Evolutionary conservation across 2,329 filamentous ascomycete genomes (phyloP).

Genomic region (Fusarium solani-melongenae): DNA sequence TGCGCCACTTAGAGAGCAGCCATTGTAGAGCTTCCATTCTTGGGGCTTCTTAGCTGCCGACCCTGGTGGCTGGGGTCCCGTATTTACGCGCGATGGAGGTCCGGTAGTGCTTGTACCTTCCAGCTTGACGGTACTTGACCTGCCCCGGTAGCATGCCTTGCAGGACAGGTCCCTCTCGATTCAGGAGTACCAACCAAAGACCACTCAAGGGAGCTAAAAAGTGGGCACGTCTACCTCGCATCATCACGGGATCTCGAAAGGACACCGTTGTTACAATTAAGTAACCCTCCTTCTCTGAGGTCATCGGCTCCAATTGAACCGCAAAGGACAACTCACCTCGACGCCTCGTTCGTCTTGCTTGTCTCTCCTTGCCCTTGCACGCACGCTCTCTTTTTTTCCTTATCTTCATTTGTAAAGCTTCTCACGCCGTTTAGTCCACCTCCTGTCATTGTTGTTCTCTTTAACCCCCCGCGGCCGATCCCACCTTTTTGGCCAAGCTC

Average conservation of each 20-base stretch:
- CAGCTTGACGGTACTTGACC: slow-evolving; percentile 6
- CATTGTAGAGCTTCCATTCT: slow-evolving; percentile 35
- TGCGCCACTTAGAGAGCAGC: slow-evolving; percentile 30
- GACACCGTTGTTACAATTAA: slow-evolving; percentile 50
- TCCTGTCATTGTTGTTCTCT: neutral
- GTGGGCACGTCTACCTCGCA: slow-evolving; percentile 40
- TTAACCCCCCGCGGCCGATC: slow-evolving; percentile 11
- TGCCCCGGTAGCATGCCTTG: neutral
- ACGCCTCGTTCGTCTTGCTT: slow-evolving; percentile 26
- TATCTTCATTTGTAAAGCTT: slow-evolving; percentile 27
- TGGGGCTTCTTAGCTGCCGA: slow-evolving; percentile 34
- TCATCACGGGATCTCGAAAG: slow-evolving; percentile 52
- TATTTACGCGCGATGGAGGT: neutral
- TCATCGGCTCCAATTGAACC: slow-evolving; percentile 46
- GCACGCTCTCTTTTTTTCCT: slow-evolving; percentile 19
- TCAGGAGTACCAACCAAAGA: slow-evolving; percentile 3
- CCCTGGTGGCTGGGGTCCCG: slow-evolving; percentile 25
- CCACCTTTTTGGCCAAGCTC: slow-evolving; percentile 9
- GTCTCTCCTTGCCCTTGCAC: slow-evolving; percentile 34
- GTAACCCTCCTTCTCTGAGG: slow-evolving; percentile 39
- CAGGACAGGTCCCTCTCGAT: neutral
- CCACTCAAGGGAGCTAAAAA: slow-evolving; percentile 35
- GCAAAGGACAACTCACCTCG: slow-evolving; percentile 41
- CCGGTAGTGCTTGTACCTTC: neutral
- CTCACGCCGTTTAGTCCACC: slow-evolving; percentile 9